Conservation (phyloP, 106 monocot genomes). For the Allium sativum region DNA sequence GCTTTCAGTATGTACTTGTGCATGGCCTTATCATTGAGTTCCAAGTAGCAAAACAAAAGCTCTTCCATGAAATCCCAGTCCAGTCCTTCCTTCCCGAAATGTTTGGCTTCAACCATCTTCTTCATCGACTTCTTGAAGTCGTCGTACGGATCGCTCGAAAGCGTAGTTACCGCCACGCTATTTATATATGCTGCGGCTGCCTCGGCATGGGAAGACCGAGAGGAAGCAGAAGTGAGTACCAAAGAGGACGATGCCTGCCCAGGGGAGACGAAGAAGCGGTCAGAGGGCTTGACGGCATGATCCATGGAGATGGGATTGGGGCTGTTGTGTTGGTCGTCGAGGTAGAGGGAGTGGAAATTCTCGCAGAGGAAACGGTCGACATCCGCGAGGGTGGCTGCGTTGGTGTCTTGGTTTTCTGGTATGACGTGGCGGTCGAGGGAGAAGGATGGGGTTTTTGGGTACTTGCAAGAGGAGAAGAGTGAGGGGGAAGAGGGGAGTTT, state of each 20-base stretch:
- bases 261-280: slow-evolving; percentile 25
- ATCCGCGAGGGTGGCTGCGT: slow-evolving; percentile 63
- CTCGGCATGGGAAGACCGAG: background rate
- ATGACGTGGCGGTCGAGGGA: slow-evolving; percentile 6
- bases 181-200: slow-evolving; percentile 1
- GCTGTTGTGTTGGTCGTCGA: slow-evolving; percentile 1
- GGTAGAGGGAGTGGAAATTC: slow-evolving; percentile 72
- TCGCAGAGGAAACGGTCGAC: slow-evolving; percentile 73
- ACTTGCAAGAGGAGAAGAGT: slow-evolving; percentile 64
- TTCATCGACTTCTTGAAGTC: slow-evolving; percentile 58
- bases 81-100: slow-evolving; percentile 16
- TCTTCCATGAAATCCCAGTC: slow-evolving; percentile 96
- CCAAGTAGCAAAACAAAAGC: slow-evolving; percentile 62
- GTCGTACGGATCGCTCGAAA: slow-evolving; percentile 51
- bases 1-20: slow-evolving; percentile 66
- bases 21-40: slow-evolving; percentile 66
- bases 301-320: background rate
- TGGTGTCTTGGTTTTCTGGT: background rate
- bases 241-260: background rate
- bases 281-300: background rate
- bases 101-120: slow-evolving; percentile 40
- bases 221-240: background rate
- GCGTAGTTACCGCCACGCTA: slow-evolving; percentile 34
- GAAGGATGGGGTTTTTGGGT: slow-evolving; percentile 74
- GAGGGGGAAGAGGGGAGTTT: slow-evolving; percentile 13